Evolutionary conservation across 371 early-diverging fungal genomes (phyloP).

Genomic region (Apophysomyces ossiformis): DNA sequence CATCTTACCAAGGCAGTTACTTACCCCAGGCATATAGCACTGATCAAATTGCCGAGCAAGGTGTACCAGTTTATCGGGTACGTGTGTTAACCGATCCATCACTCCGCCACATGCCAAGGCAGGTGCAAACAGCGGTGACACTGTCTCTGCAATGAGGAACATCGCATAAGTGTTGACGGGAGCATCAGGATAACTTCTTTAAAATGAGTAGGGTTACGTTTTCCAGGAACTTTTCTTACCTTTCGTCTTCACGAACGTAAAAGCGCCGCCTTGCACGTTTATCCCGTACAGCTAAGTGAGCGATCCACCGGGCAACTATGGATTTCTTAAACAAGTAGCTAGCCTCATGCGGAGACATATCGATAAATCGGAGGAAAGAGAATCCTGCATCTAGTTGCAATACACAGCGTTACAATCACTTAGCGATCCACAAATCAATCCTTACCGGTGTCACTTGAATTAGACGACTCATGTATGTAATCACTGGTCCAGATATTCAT

Average conservation of each 20-base stretch:
- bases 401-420: too few species aligned
- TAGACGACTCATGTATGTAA: slow-evolving; percentile 57
- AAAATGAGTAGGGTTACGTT: neutral
- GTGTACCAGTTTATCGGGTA: slow-evolving; percentile 28
- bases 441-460: slow-evolving; percentile 34
- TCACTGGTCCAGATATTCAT: slow-evolving; percentile 64
- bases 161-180: slow-evolving; percentile 50
- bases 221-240: slow-evolving; percentile 17
- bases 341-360: slow-evolving; percentile 60
- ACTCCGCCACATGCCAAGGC: slow-evolving; percentile 29
- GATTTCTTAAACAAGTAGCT: slow-evolving; percentile 54
- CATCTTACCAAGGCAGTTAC: neutral
- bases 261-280: slow-evolving; percentile 46
- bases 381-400: slow-evolving; percentile 42
- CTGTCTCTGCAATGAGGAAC: slow-evolving; percentile 47
- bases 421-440: neutral
- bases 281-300: slow-evolving; percentile 47
- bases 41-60: slow-evolving; percentile 32
- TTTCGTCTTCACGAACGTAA: slow-evolving; percentile 26
- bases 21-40: slow-evolving; percentile 42
- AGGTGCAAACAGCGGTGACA: slow-evolving; percentile 29
- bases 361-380: slow-evolving; percentile 69
- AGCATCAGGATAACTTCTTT: slow-evolving; percentile 27
- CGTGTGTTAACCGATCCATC: slow-evolving; percentile 36
- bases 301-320: slow-evolving; percentile 56